Percentiles rank a stretch among this genome's conserved stretches.
phyloP scores from a whole-genome alignment of 2,329 filamentous ascomycete species.

The Ascochyta koolunga region DNA sequence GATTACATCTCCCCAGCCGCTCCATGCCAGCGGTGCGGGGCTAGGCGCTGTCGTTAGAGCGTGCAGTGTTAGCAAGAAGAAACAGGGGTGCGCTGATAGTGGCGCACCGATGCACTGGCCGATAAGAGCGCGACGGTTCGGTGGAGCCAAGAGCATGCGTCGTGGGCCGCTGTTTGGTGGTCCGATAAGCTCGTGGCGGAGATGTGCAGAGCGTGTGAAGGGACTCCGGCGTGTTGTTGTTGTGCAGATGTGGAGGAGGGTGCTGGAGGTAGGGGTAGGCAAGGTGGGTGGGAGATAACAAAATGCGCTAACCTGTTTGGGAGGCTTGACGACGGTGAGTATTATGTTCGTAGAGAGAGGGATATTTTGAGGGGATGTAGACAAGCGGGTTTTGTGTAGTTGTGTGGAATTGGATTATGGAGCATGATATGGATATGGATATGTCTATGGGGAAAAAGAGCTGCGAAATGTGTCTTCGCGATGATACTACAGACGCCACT shows the following conservation, averaged over 20 bases:
- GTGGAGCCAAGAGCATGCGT: slow-evolving; percentile 25
- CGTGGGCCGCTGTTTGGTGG: not conserved
- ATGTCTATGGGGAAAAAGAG: too few relatives aligned
- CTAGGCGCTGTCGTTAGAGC: slow-evolving; percentile 14
- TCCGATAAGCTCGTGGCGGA: slow-evolving; percentile 19
- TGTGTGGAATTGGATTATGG: too few relatives aligned
- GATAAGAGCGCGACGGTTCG: slow-evolving; percentile 26
- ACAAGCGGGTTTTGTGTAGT: too few relatives aligned
- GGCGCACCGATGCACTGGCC: slow-evolving; percentile 19
- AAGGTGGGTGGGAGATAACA: not conserved
- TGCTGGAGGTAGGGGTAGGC: not conserved
- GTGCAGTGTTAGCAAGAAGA: too few relatives aligned
- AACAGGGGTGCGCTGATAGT: not conserved
- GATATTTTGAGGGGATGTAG: too few relatives aligned
- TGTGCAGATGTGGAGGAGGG: not conserved
- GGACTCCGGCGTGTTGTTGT: slow-evolving; percentile 1
- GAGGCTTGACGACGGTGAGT: too few relatives aligned
- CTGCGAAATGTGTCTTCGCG: too few relatives aligned
- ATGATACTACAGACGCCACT: too few relatives aligned
- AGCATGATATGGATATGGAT: too few relatives aligned
- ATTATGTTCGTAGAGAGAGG: too few relatives aligned
- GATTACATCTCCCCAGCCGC: not conserved
- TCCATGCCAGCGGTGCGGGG: not conserved
- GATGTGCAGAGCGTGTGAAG: not conserved
- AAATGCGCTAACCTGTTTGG: too few relatives aligned